Conservation (phyloP, 306 rosid species). For the Psophocarpus tetragonolobus region DNA sequence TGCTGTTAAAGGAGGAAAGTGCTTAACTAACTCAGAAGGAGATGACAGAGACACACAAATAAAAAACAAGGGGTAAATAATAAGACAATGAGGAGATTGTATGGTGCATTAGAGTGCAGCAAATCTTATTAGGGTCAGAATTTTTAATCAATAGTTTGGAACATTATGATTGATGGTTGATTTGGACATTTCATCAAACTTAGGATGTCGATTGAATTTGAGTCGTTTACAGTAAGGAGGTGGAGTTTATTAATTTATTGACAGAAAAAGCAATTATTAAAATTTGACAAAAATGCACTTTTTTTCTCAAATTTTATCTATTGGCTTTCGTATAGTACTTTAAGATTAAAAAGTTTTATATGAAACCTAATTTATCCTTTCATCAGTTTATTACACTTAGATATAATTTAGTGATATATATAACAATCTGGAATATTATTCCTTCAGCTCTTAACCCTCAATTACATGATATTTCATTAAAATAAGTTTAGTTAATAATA, state of each 20-base stretch:
- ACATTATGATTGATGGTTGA: neutral
- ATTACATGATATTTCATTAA: no score
- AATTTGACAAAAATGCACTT: neutral
- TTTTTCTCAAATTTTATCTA: neutral
- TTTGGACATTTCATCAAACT: neutral
- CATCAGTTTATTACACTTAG: no score
- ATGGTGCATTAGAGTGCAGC: neutral
- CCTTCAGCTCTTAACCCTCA: no score
- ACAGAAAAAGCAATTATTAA: neutral
- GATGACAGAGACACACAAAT: neutral
- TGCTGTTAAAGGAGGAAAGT: slow-evolving; percentile 7
- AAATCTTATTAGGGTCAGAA: neutral
- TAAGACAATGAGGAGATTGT: neutral
- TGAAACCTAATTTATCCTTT: no score
- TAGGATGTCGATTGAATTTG: neutral
- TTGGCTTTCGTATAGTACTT: no score
- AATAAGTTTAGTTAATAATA: no score
- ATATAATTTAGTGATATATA: no score
- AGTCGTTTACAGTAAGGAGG: neutral
- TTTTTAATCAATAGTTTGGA: neutral
- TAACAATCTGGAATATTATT: no score
- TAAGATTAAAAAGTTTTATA: no score
- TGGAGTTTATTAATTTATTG: no score
- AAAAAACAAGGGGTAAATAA: neutral
- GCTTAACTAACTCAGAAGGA: slow-evolving; percentile 5